These are phyloP conservation scores for Raffaelea arxii DNA, from an alignment of 2,329 filamentous ascomycete genomes.

Conservation along the genomic window DNA sequence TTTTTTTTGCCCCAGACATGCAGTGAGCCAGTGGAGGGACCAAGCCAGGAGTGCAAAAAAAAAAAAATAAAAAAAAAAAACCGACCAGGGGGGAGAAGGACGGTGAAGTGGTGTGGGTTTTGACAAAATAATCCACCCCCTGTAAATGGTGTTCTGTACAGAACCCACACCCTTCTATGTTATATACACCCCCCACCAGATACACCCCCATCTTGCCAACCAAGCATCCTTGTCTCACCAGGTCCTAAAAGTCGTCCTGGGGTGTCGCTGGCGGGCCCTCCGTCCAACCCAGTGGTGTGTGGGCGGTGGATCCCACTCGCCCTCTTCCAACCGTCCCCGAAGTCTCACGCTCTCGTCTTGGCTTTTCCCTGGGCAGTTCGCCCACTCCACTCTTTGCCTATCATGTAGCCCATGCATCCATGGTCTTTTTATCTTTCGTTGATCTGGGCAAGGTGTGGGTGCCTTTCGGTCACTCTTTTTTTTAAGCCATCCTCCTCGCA, in stretches of 20 bases:
- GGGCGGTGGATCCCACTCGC: slow-evolving; percentile 6
- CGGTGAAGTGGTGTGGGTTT: neutral
- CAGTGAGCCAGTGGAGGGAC: neutral
- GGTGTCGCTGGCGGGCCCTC: slow-evolving; percentile 5
- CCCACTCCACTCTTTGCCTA: slow-evolving; percentile 21
- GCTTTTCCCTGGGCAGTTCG: slow-evolving; percentile 3
- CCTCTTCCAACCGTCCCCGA: slow-evolving; percentile 9
- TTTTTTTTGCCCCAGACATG: slow-evolving; percentile 19
- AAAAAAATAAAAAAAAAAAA: slow-evolving; percentile 1
- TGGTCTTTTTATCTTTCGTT: slow-evolving; percentile 22
- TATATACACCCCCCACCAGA: neutral
- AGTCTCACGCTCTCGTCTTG: slow-evolving; percentile 3
- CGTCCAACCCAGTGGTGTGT: slow-evolving; percentile 9
- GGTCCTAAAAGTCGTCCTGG: neutral
- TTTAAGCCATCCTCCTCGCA: slow-evolving; percentile 6
- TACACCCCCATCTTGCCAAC: neutral
- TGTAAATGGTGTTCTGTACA: neutral
- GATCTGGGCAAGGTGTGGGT: slow-evolving; percentile 24
- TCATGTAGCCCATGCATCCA: slow-evolving; percentile 18
- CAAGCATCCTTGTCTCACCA: neutral
- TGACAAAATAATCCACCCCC: too few species aligned
- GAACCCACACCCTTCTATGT: neutral
- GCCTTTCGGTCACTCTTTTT: slow-evolving; percentile 14
- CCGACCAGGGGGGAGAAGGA: slow-evolving; percentile 17
- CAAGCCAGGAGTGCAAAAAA: neutral